Conservation (phyloP, 1,284 basidiomycete genomes). For the Albatrellus sp. region DNA sequence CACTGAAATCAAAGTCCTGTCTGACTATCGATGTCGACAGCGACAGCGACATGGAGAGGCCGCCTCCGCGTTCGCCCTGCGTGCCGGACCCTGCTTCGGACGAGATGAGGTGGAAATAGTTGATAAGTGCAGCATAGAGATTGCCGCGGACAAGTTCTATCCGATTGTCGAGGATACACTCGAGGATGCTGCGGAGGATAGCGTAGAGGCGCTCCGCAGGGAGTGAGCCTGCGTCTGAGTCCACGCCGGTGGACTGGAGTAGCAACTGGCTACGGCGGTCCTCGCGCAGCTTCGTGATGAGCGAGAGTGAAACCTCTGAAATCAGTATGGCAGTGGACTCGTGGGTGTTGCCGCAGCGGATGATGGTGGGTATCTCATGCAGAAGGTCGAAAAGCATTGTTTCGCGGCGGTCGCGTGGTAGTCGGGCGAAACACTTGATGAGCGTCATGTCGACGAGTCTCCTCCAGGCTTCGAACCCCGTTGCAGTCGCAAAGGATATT, state of each 20-base stretch:
- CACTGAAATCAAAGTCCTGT: constrained; percentile 26
- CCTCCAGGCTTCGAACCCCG: constrained; percentile 75
- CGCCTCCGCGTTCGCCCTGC: constrained; percentile 6
- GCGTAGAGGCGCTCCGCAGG: constrained; percentile 72
- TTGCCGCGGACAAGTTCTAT: constrained; percentile 93
- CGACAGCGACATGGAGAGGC: constrained; percentile 22
- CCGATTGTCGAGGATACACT: constrained; percentile 68
- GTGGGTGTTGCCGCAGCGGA: constrained; percentile 47
- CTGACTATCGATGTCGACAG: constrained; percentile 20
- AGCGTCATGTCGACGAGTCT: constrained; percentile 73
- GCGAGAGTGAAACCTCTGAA: constrained; percentile 71
- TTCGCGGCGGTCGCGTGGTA: constrained; percentile 73
- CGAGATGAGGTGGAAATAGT: constrained; percentile 70
- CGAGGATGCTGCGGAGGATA: constrained; percentile 68
- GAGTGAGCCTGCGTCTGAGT: constrained; percentile 50
- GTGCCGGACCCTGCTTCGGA: constrained; percentile 13
- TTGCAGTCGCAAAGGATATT: constrained; percentile 58
- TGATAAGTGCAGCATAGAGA: constrained; percentile 84
- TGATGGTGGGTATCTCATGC: constrained; percentile 56
- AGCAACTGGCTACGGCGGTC: constrained; percentile 58
- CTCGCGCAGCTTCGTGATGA: constrained; percentile 76
- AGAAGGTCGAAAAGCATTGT: constrained; percentile 82
- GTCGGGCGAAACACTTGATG: constrained; percentile 70
- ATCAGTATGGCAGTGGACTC: constrained; percentile 70
- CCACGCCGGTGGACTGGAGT: constrained; percentile 49